Evolutionary conservation across 805 yeast species (phyloP), one percentile per base, ranked within the genome.

Genomic region (Nematodospora valgi): DNA sequence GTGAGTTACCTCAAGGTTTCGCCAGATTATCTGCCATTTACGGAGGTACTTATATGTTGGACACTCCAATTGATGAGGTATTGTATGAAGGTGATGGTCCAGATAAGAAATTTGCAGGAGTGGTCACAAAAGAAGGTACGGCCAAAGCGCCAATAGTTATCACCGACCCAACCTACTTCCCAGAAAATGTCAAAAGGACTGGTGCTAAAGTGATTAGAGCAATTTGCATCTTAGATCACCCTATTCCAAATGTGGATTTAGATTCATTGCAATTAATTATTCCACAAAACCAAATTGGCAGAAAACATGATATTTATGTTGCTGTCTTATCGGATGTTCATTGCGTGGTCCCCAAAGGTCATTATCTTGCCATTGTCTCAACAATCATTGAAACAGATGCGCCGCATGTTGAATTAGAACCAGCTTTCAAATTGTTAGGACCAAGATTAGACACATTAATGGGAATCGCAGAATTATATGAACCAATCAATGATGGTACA

Each of bases 1-100:
- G 98, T 34, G 98, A 93, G 62, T 72, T 93, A 41, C 98, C 98
- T n/a, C 98, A 93, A 66, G 98, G 97, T 6, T 93, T 93, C 68
- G 97, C 98, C 8, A 77, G 98, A 58, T 76, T 93, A 43, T 82
- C 95, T 34, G 98, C 98, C 17, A 91, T 93, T 47, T 88, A 93
- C 56, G 98, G 98, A 45, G 98, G 98, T 53, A 91, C 98, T 13
- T 93, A 88, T 58, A 93, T 93, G 98, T 76, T 93, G 55, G 96
- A 88, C 58, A 91, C 95, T 21, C 96, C 97, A 31, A 80, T 93
- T 44, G 95, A 93, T 42, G 95, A 91, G 64, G 74, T 89, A 13
- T 70, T 85, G 33, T 89, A 81, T 59, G 78, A 74, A 35, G 79
- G 74, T 37, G 82, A 76, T 10, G 78, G 74, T 18, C 55, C 54